These are phyloP conservation scores for Pyrenopolyporus hunteri DNA, from an alignment of 495 filamentous ascomycete species.

Conservation along the genomic window DNA sequence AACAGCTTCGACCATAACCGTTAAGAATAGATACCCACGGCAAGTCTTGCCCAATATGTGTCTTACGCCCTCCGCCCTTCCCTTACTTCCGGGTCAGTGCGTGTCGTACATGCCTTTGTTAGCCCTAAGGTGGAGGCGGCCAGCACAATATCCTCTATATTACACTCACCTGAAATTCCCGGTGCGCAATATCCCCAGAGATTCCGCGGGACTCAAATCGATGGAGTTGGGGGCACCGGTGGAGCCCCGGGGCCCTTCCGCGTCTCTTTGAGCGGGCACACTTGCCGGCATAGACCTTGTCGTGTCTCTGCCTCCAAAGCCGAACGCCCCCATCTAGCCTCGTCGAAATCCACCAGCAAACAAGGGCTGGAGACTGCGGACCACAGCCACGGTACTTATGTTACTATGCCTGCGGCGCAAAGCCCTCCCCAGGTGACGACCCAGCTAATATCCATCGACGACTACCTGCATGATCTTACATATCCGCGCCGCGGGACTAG, in stretches of 20 bases:
- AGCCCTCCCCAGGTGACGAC: no score
- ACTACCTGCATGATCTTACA: constrained; percentile 10
- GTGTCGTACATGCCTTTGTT: neutral
- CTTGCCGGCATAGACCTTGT: constrained; percentile 9
- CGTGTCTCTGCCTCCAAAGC: neutral
- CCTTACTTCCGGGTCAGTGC: neutral
- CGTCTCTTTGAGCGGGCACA: neutral
- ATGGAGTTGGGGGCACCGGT: neutral
- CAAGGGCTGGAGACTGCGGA: neutral
- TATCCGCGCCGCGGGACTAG: neutral
- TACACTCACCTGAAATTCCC: no score
- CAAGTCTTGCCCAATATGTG: neutral
- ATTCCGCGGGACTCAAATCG: neutral
- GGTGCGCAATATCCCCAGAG: neutral
- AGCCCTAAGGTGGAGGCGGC: no score
- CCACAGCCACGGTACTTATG: neutral
- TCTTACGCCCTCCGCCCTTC: neutral
- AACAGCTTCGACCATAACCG: neutral
- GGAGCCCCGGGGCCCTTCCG: neutral
- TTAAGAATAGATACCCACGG: neutral
- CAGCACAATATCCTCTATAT: no score
- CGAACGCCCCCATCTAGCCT: no score
- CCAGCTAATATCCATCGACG: neutral
- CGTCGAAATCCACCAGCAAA: no score
- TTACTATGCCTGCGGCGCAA: no score